Conservation (phyloP, 306 rosid genomes). For the Sophora flavescens region DNA sequence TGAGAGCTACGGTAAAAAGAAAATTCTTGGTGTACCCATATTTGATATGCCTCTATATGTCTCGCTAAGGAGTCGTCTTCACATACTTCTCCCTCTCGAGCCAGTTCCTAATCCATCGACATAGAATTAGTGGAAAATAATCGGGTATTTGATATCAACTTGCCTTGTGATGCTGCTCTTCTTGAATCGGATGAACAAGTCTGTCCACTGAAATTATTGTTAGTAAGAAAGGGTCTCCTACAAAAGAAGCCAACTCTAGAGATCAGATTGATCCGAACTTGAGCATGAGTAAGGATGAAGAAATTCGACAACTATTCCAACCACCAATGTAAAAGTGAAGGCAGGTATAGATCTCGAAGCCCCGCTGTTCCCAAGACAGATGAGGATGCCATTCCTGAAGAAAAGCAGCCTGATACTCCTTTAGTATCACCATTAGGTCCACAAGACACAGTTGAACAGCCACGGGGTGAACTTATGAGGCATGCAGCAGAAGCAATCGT, state of each 20-base stretch:
- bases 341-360: constrained; percentile 80
- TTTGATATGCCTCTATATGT: constrained; percentile 59
- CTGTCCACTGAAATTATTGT: constrained; percentile 44
- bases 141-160: constrained; percentile 70
- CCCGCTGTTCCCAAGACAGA: constrained; percentile 68
- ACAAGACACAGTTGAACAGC: constrained; percentile 50
- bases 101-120: constrained; percentile 52
- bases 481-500: constrained; percentile 86
- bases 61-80: constrained; percentile 67
- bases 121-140: constrained; percentile 50
- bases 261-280: constrained; percentile 81
- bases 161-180: constrained; percentile 74
- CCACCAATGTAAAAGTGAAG: constrained; percentile 45
- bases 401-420: constrained; percentile 51
- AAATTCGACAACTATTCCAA: constrained; percentile 48
- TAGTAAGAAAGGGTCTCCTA: constrained; percentile 51
- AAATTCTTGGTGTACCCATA: constrained; percentile 76
- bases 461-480: constrained; percentile 60
- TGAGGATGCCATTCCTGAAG: constrained; percentile 57
- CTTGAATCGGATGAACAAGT: constrained; percentile 57
- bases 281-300: constrained; percentile 76
- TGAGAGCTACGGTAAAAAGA: constrained; percentile 51
- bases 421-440: constrained; percentile 37
- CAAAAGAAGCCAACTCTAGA: constrained; percentile 56
- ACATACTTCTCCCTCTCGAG: constrained; percentile 49